Conservation (phyloP, 129 eudicot genomes). For the Lactuca sativa region DNA sequence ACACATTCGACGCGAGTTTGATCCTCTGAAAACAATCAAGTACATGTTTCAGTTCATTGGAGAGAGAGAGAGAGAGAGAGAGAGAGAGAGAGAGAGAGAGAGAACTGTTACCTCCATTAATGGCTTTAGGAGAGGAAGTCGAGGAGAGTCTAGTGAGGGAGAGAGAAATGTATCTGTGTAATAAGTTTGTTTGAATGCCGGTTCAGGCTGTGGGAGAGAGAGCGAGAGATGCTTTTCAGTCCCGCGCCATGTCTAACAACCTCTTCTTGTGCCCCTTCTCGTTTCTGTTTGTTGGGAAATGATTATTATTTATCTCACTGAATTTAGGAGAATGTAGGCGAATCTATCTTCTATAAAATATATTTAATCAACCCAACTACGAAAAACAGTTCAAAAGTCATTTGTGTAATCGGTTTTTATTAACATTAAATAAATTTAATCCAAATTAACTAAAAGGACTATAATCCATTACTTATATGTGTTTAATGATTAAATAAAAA, state of each 20-base stretch:
- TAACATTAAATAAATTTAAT: too few species aligned
- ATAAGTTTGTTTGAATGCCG: constrained; percentile 27
- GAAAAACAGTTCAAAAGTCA: too few species aligned
- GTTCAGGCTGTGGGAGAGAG: constrained; percentile 15
- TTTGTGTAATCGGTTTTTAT: too few species aligned
- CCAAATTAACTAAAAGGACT: not conserved
- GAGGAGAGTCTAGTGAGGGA: constrained; percentile 10
- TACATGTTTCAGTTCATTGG: constrained; percentile 22
- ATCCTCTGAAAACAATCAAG: constrained; percentile 23
- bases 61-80: constrained; percentile 15
- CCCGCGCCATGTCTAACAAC: constrained; percentile 24
- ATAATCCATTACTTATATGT: not conserved
- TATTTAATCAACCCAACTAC: not conserved
- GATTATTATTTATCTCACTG: not conserved
- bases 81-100: constrained; percentile 16
- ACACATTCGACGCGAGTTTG: constrained; percentile 27
- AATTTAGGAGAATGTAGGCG: not conserved
- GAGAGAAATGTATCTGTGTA: constrained; percentile 6
- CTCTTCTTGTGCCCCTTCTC: not conserved
- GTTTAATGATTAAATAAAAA: not conserved
- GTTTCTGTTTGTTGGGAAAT: not conserved
- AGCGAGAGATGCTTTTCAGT: constrained; percentile 1
- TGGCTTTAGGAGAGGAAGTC: constrained; percentile 13
- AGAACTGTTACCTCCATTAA: constrained; percentile 24
- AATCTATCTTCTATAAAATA: not conserved